A percentile compares a stretch with the other conserved stretches of the same genome.
phyloP scores from a whole-genome alignment of 768 basidiomycete species.

The Hemileccinum impolitum region DNA sequence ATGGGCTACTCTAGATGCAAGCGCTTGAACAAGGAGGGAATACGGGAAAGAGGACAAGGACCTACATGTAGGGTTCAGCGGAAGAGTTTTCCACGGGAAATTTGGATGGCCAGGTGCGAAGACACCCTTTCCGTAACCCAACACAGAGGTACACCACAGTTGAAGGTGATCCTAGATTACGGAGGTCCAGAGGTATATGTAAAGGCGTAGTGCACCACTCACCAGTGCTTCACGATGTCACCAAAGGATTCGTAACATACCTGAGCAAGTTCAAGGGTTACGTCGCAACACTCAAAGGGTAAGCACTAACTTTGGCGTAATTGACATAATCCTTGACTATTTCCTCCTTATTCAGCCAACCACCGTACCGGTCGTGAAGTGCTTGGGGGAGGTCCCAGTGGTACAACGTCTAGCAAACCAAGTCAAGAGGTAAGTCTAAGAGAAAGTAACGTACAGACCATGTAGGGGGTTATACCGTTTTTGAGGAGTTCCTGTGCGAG shows the following conservation, averaged over 20 bases:
- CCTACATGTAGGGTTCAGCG: conserved; percentile 71
- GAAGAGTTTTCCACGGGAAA: conserved; percentile 63
- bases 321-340: conserved; percentile 63
- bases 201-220: neutral
- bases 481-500: conserved; percentile 67
- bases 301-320: conserved; percentile 50
- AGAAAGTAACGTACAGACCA: conserved; percentile 42
- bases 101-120: conserved; percentile 67
- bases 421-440: neutral
- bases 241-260: conserved; percentile 77
- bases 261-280: conserved; percentile 27
- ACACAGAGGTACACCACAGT: conserved; percentile 73
- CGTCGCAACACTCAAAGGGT: conserved; percentile 8
- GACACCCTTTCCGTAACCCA: conserved; percentile 69
- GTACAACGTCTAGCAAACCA: conserved; percentile 52
- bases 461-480: conserved; percentile 67
- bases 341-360: conserved; percentile 73
- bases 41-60: conserved; percentile 6
- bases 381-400: conserved; percentile 82
- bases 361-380: conserved; percentile 70
- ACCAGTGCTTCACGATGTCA: conserved; percentile 78
- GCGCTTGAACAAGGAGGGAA: no score
- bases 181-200: conserved; percentile 16
- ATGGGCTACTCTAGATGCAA: conserved; percentile 56
- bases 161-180: conserved; percentile 61